Evolutionary conservation across 2,329 filamentous ascomycete genomes (phyloP).

Genomic region (Oidium heveae): DNA sequence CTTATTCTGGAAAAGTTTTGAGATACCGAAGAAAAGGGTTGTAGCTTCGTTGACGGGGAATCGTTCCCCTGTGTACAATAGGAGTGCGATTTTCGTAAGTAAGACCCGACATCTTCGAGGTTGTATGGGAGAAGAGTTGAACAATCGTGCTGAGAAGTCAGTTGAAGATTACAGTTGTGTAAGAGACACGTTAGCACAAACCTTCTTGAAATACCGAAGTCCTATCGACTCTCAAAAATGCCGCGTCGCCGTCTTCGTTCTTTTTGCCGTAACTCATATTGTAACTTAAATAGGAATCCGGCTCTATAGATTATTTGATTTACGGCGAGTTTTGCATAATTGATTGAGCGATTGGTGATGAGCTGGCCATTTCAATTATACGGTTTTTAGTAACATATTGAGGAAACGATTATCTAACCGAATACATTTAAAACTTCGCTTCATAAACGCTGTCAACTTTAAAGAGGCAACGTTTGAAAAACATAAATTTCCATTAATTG

Average conservation of each 20-base stretch:
- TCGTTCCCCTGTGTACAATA: slow-evolving; percentile 88
- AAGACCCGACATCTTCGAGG: slow-evolving; percentile 94
- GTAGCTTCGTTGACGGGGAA: slow-evolving; percentile 96
- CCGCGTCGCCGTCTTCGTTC: slow-evolving; percentile 87
- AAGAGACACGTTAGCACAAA: slow-evolving; percentile 19
- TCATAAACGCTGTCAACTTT: too few species aligned
- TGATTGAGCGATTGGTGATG: too few species aligned
- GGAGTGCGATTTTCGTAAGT: slow-evolving; percentile 85
- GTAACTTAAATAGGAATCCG: background rate
- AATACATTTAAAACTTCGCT: too few species aligned
- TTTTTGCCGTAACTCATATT: slow-evolving; percentile 94
- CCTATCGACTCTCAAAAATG: slow-evolving; percentile 89
- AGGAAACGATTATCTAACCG: too few species aligned
- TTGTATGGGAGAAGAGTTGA: slow-evolving; percentile 92
- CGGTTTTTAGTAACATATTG: too few species aligned
- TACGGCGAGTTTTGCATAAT: too few species aligned
- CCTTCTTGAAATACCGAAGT: slow-evolving; percentile 98
- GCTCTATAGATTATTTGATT: too few species aligned
- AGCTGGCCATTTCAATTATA: too few species aligned
- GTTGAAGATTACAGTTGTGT: slow-evolving; percentile 4
- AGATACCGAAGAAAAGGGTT: slow-evolving; percentile 94
- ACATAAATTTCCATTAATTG: too few species aligned
- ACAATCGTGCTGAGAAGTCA: slow-evolving; percentile 55
- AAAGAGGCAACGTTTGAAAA: too few species aligned
- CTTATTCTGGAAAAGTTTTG: slow-evolving; percentile 98